phyloP scores from a whole-genome alignment of 2,329 filamentous ascomycete species.

The Grosmannia huntii region DNA sequence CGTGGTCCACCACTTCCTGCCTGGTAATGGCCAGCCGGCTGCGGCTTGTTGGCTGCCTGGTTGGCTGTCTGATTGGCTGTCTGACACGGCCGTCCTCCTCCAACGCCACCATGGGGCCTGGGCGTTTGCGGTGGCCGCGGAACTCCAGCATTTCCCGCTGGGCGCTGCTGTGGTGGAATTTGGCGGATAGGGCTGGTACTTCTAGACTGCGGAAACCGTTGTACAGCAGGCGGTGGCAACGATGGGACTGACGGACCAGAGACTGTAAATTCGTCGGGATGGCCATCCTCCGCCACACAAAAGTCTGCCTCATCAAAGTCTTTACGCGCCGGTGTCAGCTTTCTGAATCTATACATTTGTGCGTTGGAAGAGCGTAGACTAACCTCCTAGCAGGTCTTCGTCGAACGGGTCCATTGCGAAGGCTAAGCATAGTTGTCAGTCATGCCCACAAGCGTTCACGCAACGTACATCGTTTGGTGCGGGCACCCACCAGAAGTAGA shows the following conservation, averaged over 20 bases:
- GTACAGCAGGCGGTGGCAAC: conserved; percentile 3
- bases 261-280: conserved; percentile 65
- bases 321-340: not conserved
- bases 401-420: conserved; percentile 14
- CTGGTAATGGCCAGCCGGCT: not conserved
- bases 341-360: not conserved
- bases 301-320: conserved; percentile 47
- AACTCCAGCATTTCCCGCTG: not conserved
- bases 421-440: conserved; percentile 7
- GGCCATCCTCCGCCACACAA: conserved; percentile 52
- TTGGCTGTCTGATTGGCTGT: conserved; percentile 2
- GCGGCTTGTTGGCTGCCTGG: not conserved
- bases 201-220: conserved; percentile 13
- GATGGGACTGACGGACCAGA: conserved; percentile 19
- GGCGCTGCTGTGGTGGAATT: conserved; percentile 9
- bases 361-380: conserved; percentile 9
- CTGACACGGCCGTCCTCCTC: conserved; percentile 2
- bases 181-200: conserved; percentile 12
- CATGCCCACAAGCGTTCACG: not conserved
- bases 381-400: conserved; percentile 38
- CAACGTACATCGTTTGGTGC: not conserved
- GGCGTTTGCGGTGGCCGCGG: conserved; percentile 12
- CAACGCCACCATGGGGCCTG: not conserved
- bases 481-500: conserved; percentile 3
- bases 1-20: conserved; percentile 2